A percentile compares a stretch with the other conserved stretches of the same genome.
Conservation (phyloP, 208 protist species). For the Trypanosoma rangeli region DNA sequence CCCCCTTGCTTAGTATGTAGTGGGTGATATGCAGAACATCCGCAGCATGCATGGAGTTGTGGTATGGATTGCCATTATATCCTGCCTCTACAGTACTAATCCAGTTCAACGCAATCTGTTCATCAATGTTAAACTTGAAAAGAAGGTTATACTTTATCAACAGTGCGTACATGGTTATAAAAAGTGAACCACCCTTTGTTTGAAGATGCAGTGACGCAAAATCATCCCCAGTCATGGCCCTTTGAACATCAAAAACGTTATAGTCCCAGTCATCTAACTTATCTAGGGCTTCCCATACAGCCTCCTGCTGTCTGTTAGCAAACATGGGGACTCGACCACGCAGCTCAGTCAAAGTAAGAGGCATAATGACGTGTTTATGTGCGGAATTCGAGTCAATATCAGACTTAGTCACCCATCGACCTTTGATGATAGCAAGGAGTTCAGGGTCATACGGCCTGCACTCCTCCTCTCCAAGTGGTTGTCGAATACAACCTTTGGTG, state of each 20-base stretch:
- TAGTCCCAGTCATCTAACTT: slow-evolving; percentile 87
- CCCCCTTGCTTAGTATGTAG: slow-evolving; percentile 81
- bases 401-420: slow-evolving; percentile 53
- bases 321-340: slow-evolving; percentile 35
- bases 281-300: slow-evolving; percentile 67
- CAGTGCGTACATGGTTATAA: slow-evolving; percentile 87
- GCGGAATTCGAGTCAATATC: slow-evolving; percentile 42
- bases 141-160: slow-evolving; percentile 83
- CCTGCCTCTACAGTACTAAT: slow-evolving; percentile 86
- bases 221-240: slow-evolving; percentile 75
- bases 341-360: slow-evolving; percentile 60
- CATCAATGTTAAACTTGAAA: slow-evolving; percentile 91
- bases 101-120: slow-evolving; percentile 89
- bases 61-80: slow-evolving; percentile 92
- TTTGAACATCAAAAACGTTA: slow-evolving; percentile 84
- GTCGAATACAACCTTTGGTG: slow-evolving; percentile 35
- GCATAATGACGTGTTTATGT: slow-evolving; percentile 66
- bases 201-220: slow-evolving; percentile 60
- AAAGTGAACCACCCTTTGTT: slow-evolving; percentile 73
- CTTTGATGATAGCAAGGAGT: slow-evolving; percentile 87
- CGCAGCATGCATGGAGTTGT: slow-evolving; percentile 93
- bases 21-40: slow-evolving; percentile 90
- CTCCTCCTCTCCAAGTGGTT: slow-evolving; percentile 59
- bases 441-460: slow-evolving; percentile 80
- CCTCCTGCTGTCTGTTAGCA: slow-evolving; percentile 29